Conservation (phyloP, 805 yeast genomes). For the Monosporozyma solicola region DNA sequence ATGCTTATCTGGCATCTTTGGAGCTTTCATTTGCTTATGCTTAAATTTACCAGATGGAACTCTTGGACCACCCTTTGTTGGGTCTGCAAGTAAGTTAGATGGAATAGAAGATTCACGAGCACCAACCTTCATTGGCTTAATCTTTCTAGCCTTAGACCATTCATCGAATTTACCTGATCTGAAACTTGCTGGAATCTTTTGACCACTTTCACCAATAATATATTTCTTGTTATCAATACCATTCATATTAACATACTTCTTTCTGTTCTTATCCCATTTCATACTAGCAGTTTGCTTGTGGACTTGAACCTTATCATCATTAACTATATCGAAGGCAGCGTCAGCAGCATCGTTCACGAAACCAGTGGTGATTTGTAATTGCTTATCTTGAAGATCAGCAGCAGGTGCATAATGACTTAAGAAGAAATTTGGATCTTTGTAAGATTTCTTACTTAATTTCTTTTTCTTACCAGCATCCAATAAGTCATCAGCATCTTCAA, state of each 20-base stretch:
- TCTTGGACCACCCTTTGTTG: conserved; percentile 11
- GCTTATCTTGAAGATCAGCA: conserved; percentile 75
- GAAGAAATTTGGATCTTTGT: conserved; percentile 69
- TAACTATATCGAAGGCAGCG: conserved; percentile 80
- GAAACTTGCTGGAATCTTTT: conserved; percentile 81
- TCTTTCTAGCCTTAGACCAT: conserved; percentile 72
- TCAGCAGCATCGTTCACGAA: conserved; percentile 77
- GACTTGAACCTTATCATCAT: conserved; percentile 60
- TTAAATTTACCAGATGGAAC: conserved; percentile 44
- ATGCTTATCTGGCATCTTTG: conserved; percentile 80
- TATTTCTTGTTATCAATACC: conserved; percentile 70
- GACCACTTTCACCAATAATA: conserved; percentile 93
- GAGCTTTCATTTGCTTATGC: conserved; percentile 70
- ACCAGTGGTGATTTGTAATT: conserved; percentile 43
- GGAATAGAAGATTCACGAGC: conserved; percentile 37
- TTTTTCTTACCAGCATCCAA: conserved; percentile 20
- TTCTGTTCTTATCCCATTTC: conserved; percentile 90
- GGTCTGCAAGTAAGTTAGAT: conserved; percentile 28
- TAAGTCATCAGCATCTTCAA: conserved; percentile 34
- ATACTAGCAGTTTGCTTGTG: conserved; percentile 60
- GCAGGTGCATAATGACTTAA: conserved; percentile 86
- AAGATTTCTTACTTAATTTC: conserved; percentile 35
- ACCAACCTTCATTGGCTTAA: conserved; percentile 47
- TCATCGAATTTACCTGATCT: conserved; percentile 85
- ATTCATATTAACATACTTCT: conserved; percentile 73